Evolutionary conservation across 768 basidiomycete species (phyloP).

Genomic region (Butyriboletus loyo): DNA sequence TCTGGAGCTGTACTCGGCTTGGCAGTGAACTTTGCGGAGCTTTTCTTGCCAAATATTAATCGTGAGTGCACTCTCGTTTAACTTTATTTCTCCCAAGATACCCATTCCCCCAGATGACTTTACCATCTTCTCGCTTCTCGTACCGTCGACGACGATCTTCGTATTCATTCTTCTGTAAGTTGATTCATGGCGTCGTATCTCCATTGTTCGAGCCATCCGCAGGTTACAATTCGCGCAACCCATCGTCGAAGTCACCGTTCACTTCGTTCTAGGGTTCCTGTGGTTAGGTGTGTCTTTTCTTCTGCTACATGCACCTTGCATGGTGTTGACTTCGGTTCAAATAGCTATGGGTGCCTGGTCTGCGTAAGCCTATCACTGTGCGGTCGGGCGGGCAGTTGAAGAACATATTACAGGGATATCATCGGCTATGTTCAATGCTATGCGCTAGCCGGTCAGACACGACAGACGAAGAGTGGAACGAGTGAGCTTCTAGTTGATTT

Average conservation of each 20-base stretch:
- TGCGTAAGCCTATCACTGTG: conserved; percentile 41
- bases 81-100: neutral
- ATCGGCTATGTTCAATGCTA: conserved; percentile 66
- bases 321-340: conserved; percentile 9
- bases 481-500: conserved; percentile 39
- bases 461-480: conserved; percentile 49
- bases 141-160: conserved; percentile 64
- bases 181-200: neutral
- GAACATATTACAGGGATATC: conserved; percentile 51
- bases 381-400: neutral
- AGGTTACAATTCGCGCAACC: conserved; percentile 75
- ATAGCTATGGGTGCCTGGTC: conserved; percentile 77
- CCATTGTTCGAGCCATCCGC: conserved; percentile 4
- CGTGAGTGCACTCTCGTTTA: conserved; percentile 40
- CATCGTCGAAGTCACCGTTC: conserved; percentile 50
- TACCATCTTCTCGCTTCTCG: conserved; percentile 63
- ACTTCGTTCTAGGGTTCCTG: conserved; percentile 55
- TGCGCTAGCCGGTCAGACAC: conserved; percentile 38
- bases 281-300: conserved; percentile 60
- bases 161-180: conserved; percentile 56
- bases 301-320: neutral
- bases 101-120: conserved; percentile 54
- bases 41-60: conserved; percentile 65
- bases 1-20: conserved; percentile 62
- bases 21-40: conserved; percentile 59